These are phyloP conservation scores for Flaveria linearis DNA, from an alignment of 129 eudicot species.

Conservation along the genomic window DNA sequence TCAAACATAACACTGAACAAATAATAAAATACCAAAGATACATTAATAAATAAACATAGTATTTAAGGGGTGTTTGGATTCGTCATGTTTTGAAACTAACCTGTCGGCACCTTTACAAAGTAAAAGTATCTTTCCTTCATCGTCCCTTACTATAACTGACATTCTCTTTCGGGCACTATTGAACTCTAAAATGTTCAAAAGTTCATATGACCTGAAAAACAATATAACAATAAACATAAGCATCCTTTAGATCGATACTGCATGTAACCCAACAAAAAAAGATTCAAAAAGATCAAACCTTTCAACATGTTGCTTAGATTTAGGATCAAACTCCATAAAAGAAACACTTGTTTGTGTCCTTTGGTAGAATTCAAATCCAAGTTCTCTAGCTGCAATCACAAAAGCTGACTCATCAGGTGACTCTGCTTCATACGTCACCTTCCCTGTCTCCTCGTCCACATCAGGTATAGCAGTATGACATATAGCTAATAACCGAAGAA, in stretches of 20 bases:
- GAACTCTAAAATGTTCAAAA: constrained; percentile 52
- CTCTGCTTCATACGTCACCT: constrained; percentile 60
- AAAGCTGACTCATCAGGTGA: constrained; percentile 74
- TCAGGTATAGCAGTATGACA: constrained; percentile 69
- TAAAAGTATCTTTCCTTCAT: constrained; percentile 48
- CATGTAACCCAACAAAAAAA: neutral
- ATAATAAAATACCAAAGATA: neutral
- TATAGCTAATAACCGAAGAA: constrained; percentile 49
- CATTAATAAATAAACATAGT: neutral
- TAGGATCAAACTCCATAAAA: constrained; percentile 47
- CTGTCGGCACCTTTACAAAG: constrained; percentile 67
- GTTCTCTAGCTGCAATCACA: constrained; percentile 65
- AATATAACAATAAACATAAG: constrained; percentile 5
- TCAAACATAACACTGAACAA: constrained; percentile 9
- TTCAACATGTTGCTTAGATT: constrained; percentile 32
- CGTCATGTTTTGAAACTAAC: constrained; percentile 26
- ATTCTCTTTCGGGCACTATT: constrained; percentile 62
- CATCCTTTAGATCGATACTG: neutral
- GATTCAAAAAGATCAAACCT: constrained; percentile 39
- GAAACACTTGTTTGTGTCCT: constrained; percentile 58
- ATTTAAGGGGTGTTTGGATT: neutral
- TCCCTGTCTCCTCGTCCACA: constrained; percentile 49
- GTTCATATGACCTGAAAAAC: constrained; percentile 41
- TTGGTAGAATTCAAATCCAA: constrained; percentile 59
- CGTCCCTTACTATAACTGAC: constrained; percentile 57